Percentiles rank a stretch among this genome's conserved stretches.
Evolutionary conservation across 2,329 filamentous ascomycete species (phyloP).

Genomic region (Rhexocercosporidium sp.): DNA sequence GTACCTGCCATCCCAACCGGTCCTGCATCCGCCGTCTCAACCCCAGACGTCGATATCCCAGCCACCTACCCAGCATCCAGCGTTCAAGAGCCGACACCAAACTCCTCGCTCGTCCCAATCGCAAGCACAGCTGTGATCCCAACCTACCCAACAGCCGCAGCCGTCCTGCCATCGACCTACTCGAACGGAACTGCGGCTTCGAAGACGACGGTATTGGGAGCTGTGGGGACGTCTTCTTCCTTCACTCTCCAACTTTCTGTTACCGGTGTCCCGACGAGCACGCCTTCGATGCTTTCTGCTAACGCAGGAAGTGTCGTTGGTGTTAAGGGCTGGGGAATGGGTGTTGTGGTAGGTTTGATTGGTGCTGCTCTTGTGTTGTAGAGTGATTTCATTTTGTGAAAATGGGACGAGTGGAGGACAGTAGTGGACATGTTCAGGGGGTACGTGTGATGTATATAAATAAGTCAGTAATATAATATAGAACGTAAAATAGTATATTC

Average conservation of each 20-base stretch:
- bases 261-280: neutral
- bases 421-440: neutral
- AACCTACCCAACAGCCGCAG: slow-evolving; percentile 8
- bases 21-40: neutral
- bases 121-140: neutral
- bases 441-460: neutral
- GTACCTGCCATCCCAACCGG: neutral
- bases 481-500: neutral
- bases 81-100: neutral
- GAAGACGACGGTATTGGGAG: neutral
- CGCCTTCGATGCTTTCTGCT: neutral
- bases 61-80: neutral
- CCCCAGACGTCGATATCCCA: neutral
- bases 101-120: slow-evolving; percentile 4
- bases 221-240: neutral
- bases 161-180: neutral
- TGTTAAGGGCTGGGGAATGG: slow-evolving; percentile 1
- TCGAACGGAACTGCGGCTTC: neutral
- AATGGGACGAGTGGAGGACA: no score
- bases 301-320: slow-evolving; percentile 3
- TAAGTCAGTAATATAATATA: slow-evolving; percentile 2
- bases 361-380: slow-evolving; percentile 8
- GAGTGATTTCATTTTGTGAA: neutral
- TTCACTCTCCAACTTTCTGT: neutral
- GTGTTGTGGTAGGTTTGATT: neutral